Evolutionary conservation across 441 rosid genomes (phyloP).

Genomic region (Mallotus repandus): DNA sequence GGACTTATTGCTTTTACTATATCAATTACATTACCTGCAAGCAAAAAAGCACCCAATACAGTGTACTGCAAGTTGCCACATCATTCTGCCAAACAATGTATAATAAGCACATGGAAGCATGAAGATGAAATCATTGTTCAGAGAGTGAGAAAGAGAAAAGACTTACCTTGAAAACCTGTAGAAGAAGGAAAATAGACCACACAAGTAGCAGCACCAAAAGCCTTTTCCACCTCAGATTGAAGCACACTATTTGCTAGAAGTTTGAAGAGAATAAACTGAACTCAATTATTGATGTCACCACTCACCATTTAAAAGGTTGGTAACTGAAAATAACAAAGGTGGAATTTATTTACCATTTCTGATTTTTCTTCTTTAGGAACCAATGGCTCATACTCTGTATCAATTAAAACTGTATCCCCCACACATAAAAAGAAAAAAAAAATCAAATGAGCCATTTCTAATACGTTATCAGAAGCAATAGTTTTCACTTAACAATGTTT

Average conservation of each 20-base stretch:
- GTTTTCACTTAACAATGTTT: not conserved
- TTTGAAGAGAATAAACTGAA: not conserved
- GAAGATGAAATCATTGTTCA: constrained; percentile 11
- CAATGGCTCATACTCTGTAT: constrained; percentile 68
- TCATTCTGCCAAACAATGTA: constrained; percentile 54
- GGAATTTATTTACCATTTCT: constrained; percentile 41
- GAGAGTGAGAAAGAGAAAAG: constrained; percentile 1
- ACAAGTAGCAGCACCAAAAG: constrained; percentile 43
- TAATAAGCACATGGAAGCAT: constrained; percentile 5
- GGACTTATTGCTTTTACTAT: not conserved
- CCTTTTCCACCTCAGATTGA: constrained; percentile 74
- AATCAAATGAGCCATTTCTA: not conserved
- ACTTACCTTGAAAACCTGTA: constrained; percentile 78
- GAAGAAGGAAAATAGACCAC: constrained; percentile 68
- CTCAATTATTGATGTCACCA: not conserved
- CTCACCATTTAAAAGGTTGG: not conserved
- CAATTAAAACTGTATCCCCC: constrained; percentile 57
- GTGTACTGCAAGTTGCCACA: constrained; percentile 56
- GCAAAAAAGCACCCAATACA: constrained; percentile 74
- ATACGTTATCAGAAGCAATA: not conserved
- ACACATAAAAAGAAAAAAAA: not conserved
- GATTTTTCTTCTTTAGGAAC: constrained; percentile 70
- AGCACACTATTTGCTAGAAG: constrained; percentile 59
- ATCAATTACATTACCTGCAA: constrained; percentile 52
- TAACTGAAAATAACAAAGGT: not conserved